Conservation (phyloP, 202 grass and related monocot species). For the Digitaria exilis region DNA sequence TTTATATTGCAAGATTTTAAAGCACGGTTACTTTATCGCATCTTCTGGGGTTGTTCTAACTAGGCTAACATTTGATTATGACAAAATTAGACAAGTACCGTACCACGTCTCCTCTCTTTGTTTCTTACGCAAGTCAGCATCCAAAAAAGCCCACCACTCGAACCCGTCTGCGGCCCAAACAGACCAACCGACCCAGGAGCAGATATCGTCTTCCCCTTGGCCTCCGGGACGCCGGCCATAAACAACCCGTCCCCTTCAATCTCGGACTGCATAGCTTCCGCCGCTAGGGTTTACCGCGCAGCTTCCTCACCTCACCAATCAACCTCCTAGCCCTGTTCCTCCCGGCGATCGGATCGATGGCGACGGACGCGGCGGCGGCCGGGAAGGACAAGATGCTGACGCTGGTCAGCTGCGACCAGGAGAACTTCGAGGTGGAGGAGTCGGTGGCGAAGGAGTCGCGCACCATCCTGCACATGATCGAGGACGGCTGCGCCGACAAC, state of each 20-base stretch:
- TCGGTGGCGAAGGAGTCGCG: slow-evolving; percentile 66
- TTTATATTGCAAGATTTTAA: no score
- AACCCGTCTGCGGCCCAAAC: not conserved
- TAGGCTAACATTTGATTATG: no score
- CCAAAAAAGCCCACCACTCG: not conserved
- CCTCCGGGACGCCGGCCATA: not conserved
- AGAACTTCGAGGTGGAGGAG: slow-evolving; percentile 63
- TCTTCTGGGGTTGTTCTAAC: no score
- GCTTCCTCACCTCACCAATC: not conserved
- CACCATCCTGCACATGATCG: slow-evolving; percentile 77
- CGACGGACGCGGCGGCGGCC: not conserved
- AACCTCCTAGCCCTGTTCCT: not conserved
- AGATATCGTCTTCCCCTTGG: not conserved
- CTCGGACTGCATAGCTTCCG: not conserved
- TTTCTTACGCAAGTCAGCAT: no score
- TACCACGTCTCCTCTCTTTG: no score
- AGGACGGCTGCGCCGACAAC: slow-evolving; percentile 61
- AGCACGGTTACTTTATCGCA: no score
- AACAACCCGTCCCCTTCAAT: not conserved
- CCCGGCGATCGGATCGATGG: slow-evolving; percentile 38
- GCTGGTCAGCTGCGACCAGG: slow-evolving; percentile 58
- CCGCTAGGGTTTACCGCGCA: slow-evolving; percentile 4
- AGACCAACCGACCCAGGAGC: not conserved
- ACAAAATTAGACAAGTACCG: no score
- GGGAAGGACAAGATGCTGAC: slow-evolving; percentile 29